Percentiles rank a stretch among this genome's conserved stretches.
Evolutionary conservation across 495 filamentous ascomycete genomes (phyloP).

Genomic region (Melanomma pulvis-pyrius): DNA sequence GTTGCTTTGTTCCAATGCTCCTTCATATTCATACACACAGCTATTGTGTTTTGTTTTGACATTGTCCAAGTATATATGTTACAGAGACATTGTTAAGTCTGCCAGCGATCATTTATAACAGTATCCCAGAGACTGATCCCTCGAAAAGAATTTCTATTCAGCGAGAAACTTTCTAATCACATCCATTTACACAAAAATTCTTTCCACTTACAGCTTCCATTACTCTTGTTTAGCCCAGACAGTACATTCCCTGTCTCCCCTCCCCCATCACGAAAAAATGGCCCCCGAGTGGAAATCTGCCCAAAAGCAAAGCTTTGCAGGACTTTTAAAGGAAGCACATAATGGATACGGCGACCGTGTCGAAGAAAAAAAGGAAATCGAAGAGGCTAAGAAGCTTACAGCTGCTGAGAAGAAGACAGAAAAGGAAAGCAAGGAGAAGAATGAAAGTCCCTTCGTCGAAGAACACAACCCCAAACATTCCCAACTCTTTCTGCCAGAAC

Average conservation of each 20-base stretch:
- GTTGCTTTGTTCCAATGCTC: neutral
- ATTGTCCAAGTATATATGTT: neutral
- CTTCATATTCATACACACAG: neutral
- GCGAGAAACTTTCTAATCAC: neutral
- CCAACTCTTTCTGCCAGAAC: neutral
- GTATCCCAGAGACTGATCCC: too few species aligned
- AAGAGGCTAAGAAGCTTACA: too few species aligned
- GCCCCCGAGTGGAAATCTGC: too few species aligned
- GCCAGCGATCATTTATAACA: neutral
- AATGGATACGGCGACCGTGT: neutral
- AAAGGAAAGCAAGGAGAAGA: neutral
- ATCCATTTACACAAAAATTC: too few species aligned
- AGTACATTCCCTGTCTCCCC: too few species aligned
- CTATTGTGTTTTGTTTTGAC: neutral
- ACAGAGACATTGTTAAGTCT: neutral
- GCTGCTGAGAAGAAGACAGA: neutral
- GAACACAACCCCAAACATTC: constrained; percentile 3
- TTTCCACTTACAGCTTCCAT: too few species aligned
- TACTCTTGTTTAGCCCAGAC: too few species aligned
- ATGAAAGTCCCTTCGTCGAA: neutral
- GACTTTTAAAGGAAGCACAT: neutral
- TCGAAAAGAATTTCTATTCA: too few species aligned
- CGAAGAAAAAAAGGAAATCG: neutral
- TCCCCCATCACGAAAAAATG: too few species aligned
- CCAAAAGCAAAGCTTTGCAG: too few species aligned